These are phyloP conservation scores for Cryptococcus sp. DNA, from an alignment of 1,284 basidiomycete species.

Conservation along the genomic window DNA sequence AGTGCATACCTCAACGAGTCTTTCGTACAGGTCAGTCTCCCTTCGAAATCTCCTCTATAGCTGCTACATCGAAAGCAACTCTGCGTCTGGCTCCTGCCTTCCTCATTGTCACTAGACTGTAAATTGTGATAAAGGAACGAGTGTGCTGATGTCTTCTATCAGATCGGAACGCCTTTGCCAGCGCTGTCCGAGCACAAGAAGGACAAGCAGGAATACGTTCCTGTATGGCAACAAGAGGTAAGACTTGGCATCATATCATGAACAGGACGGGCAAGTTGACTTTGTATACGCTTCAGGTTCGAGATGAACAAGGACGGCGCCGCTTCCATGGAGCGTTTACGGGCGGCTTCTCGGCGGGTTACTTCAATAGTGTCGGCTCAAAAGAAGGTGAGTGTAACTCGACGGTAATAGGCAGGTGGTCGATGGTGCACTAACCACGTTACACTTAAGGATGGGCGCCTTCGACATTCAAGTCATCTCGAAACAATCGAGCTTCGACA, in stretches of 20 bases:
- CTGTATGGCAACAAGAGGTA: constrained; percentile 96
- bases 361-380: constrained; percentile 93
- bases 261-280: neutral
- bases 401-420: no score
- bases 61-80: neutral
- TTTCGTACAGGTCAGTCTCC: constrained; percentile 72
- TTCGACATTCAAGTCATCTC: constrained; percentile 83
- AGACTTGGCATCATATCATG: constrained; percentile 17
- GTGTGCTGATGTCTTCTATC: neutral
- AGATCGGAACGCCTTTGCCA: constrained; percentile 91
- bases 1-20: constrained; percentile 78
- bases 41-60: constrained; percentile 7
- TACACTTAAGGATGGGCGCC: constrained; percentile 82
- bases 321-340: constrained; percentile 97
- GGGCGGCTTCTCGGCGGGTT: constrained; percentile 95
- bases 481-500: constrained; percentile 66
- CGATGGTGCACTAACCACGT: no score
- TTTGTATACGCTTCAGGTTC: constrained; percentile 60
- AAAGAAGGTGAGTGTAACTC: constrained; percentile 71
- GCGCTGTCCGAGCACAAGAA: constrained; percentile 78
- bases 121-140: no score
- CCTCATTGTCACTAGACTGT: neutral
- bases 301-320: constrained; percentile 90
- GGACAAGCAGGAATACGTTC: constrained; percentile 90
- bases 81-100: constrained; percentile 16